phyloP scores from a whole-genome alignment of 2,329 filamentous ascomycete genomes.

The Talaromyces sp. region DNA sequence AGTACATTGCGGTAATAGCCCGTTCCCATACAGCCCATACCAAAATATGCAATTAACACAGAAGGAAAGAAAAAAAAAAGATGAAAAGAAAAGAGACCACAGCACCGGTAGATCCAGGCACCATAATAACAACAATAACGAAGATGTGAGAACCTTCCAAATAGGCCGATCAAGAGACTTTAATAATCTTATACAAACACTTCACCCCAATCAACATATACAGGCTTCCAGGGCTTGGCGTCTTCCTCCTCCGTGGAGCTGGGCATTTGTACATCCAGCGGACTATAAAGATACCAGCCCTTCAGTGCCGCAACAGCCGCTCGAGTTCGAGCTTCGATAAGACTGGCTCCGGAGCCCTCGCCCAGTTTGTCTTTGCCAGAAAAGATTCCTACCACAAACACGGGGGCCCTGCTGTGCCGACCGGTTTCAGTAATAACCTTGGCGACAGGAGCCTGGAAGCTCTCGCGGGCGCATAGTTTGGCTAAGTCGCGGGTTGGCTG shows the following conservation, averaged over 20 bases:
- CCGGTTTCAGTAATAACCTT: constrained; percentile 89
- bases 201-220: constrained; percentile 67
- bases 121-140: constrained; percentile 5
- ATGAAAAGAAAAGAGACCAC: constrained; percentile 3
- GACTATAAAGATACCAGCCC: constrained; percentile 94
- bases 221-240: constrained; percentile 61
- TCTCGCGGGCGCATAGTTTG: constrained; percentile 79
- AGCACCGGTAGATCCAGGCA: constrained; percentile 10
- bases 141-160: constrained; percentile 10
- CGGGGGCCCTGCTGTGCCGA: constrained; percentile 74
- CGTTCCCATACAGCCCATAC: constrained; percentile 11
- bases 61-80: constrained; percentile 1
- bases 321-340: constrained; percentile 71
- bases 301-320: constrained; percentile 84
- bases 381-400: constrained; percentile 92
- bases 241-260: constrained; percentile 64
- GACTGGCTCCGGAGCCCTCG: constrained; percentile 75
- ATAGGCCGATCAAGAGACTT: constrained; percentile 14
- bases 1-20: constrained; percentile 27
- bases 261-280: constrained; percentile 61
- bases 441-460: constrained; percentile 82
- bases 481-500: constrained; percentile 79
- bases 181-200: constrained; percentile 48
- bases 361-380: constrained; percentile 87
- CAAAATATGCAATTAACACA: constrained; percentile 13